Base-by-base conservation (phyloP, 208 protist species). In the Novymonas esmeraldas region DNA sequence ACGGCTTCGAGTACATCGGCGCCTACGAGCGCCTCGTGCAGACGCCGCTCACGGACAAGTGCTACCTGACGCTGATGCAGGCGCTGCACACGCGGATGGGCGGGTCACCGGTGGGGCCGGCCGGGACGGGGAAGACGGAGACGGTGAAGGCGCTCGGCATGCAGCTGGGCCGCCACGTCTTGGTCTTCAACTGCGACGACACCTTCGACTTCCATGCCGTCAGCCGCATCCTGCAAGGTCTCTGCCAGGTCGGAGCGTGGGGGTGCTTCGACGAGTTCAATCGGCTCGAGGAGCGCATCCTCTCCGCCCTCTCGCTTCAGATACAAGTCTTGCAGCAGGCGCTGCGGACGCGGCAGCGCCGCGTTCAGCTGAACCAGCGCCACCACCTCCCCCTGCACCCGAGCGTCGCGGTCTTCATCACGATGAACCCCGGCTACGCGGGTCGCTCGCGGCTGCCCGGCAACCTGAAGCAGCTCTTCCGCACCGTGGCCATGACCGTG, bases 241-340 rank as follows among this genome's bases (percentile, higher is more conserved):
- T 99, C 6, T 99, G 98, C 79, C 97, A 99, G 70, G 98, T 98
- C 45, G 99, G 99, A 44, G 98, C 99, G 38, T 99, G 99, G 98
- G 99, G 99, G 67, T 99, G 99, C 87, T 99, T 99, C 78, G 99
- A 99, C 85, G 99, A 99, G 88, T 99, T 99, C 85, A 99, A 99
- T 78, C 94, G 99, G 45, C 89, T 99, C 0, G 97, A 99, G 70
- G 98, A 99, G 85, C 88, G 97, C 61, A 99, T 99, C 62, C 85
- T 99, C 24, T 99, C 98, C 13, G 98, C 99, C 13, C 98, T 99
- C 14, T 99, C 98, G 36, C 98, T 99, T 78, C 98, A 99, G 77
- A 99, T 99, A 58, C 97, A 99, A 72, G 89, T 89, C 36, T 99
- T 99, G 50, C 99, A 99, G 78, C 79, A 94, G 18, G 85, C 92